Base-by-base conservation (phyloP, 768 basidiomycete genomes). In the Fistulinella prunicolor region DNA sequence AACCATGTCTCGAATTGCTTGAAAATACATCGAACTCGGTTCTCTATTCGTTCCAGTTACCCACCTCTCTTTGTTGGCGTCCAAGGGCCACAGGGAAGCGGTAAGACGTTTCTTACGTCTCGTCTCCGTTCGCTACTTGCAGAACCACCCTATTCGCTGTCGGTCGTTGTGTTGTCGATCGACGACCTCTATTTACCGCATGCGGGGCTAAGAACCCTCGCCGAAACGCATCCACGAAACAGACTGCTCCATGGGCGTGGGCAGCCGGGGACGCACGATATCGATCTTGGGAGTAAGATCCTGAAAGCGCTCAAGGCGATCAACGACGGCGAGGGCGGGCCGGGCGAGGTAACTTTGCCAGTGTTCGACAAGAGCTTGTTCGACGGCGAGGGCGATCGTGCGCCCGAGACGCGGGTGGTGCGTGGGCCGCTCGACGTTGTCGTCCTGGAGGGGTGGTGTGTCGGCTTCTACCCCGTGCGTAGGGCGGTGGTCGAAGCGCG, bases 371-470 rank as follows among this genome's bases (percentile, higher is more conserved):
- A 98, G 74, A 87, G 86, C 54, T 64, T 86, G 37, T 81, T 79
- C 59, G 66, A 70, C 32, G 95, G 95, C 3, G 77, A 89, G 67
- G 95, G 95, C 0, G 95, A 98, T 66, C 83, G 95, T 13, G 59
- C 81, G 2, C 68, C 73, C 0, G 68, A 72, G 30, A 42, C 47
- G 17, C 69, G 70, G 38, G 55, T 70, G 2, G 71, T 92, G 6
- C 28, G 70, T 53, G 61, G 73, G 61, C 77, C 77, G 0, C 51
- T 86, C 6, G 91, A 99, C 61, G 72, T 98, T 13, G 85, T 98
- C 42, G 77, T 99, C 41, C 71, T 99, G 41, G 96, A 99, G 70
- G 96, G 96, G 9, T 99, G 96, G 96, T 93, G 86, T 67, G 81
- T 89, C 20, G 94, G 95, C 0, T 97, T 96, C 63, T 75, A 76